Evolutionary conservation across 2,329 filamentous ascomycete genomes (phyloP).

Genomic region (Emericellopsis cladophorae): DNA sequence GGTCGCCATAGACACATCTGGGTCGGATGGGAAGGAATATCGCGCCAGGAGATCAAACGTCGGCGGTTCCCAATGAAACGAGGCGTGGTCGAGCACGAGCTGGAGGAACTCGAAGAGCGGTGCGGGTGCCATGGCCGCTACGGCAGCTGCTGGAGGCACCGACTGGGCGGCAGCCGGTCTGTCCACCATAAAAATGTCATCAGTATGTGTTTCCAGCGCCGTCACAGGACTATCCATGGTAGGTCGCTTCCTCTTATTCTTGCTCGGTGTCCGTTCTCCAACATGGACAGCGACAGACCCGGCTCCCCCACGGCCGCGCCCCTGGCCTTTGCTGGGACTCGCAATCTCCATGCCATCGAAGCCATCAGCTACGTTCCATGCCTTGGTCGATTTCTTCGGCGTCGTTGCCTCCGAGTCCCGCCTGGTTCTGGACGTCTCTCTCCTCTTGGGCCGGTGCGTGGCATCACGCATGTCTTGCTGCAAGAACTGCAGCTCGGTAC

Average conservation of each 20-base stretch:
- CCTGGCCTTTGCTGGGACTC: slow-evolving; percentile 39
- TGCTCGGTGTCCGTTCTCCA: slow-evolving; percentile 47
- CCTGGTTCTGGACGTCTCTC: slow-evolving; percentile 18
- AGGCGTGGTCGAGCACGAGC: slow-evolving; percentile 50
- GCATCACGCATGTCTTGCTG: slow-evolving; percentile 58
- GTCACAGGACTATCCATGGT: slow-evolving; percentile 52
- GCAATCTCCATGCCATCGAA: slow-evolving; percentile 58
- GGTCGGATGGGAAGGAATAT: slow-evolving; percentile 52
- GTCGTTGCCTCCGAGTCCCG: slow-evolving; percentile 23
- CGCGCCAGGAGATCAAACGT: slow-evolving; percentile 57
- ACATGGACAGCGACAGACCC: slow-evolving; percentile 29
- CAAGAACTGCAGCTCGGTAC: slow-evolving; percentile 61
- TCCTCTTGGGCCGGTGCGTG: slow-evolving; percentile 32
- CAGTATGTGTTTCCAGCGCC: slow-evolving; percentile 39
- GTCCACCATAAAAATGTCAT: slow-evolving; percentile 24
- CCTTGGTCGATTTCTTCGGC: slow-evolving; percentile 45
- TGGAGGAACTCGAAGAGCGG: slow-evolving; percentile 36
- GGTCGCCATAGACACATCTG: slow-evolving; percentile 48
- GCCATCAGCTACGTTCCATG: slow-evolving; percentile 55
- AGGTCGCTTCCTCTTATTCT: slow-evolving; percentile 58
- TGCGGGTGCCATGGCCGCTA: slow-evolving; percentile 9
- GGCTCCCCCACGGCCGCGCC: slow-evolving; percentile 18
- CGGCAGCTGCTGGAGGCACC: slow-evolving; percentile 7
- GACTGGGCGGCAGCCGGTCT: slow-evolving; percentile 6
- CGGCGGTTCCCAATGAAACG: slow-evolving; percentile 39